phyloP scores from a whole-genome alignment of 495 filamentous ascomycete species.

The Penicillium macrosclerotiorum region DNA sequence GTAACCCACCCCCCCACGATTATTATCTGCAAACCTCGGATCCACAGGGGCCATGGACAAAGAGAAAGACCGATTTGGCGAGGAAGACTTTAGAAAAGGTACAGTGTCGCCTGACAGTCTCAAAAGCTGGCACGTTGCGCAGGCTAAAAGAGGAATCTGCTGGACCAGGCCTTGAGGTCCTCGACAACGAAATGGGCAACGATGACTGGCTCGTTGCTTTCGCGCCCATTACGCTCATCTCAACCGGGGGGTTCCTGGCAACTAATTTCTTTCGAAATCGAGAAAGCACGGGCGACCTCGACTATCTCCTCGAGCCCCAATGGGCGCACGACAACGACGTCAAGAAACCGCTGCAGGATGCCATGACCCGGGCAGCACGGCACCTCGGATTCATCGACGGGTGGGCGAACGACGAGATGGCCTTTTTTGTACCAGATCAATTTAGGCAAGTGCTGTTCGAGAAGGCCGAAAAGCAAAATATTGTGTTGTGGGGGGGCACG shows the following conservation, averaged over 20 bases:
- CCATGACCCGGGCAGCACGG: constrained; percentile 14
- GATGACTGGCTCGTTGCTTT: constrained; percentile 29
- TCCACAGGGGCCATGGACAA: constrained; percentile 4
- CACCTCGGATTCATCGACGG: constrained; percentile 18
- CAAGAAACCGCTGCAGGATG: constrained; percentile 16
- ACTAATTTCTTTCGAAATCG: constrained; percentile 25
- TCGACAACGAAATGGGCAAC: constrained; percentile 27
- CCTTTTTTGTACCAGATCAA: constrained; percentile 26
- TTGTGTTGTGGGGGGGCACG: constrained; percentile 23
- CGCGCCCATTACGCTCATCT: constrained; percentile 30
- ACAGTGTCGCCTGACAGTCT: not conserved
- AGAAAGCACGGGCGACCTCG: constrained; percentile 30
- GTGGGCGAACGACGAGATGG: constrained; percentile 31
- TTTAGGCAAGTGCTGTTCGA: constrained; percentile 18
- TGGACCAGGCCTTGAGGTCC: constrained; percentile 21
- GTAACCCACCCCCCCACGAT: not conserved
- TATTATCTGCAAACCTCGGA: not conserved
- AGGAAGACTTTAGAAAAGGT: constrained; percentile 12
- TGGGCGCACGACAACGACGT: constrained; percentile 27
- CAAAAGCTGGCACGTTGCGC: not conserved
- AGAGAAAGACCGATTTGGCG: constrained; percentile 12
- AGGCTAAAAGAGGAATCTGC: not conserved
- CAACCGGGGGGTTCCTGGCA: constrained; percentile 30
- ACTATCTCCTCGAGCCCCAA: constrained; percentile 31
- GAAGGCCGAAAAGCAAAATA: constrained; percentile 25